These are phyloP conservation scores for Plasmopara muralis DNA, from an alignment of 352 stramenopile species.

Conservation along the genomic window DNA sequence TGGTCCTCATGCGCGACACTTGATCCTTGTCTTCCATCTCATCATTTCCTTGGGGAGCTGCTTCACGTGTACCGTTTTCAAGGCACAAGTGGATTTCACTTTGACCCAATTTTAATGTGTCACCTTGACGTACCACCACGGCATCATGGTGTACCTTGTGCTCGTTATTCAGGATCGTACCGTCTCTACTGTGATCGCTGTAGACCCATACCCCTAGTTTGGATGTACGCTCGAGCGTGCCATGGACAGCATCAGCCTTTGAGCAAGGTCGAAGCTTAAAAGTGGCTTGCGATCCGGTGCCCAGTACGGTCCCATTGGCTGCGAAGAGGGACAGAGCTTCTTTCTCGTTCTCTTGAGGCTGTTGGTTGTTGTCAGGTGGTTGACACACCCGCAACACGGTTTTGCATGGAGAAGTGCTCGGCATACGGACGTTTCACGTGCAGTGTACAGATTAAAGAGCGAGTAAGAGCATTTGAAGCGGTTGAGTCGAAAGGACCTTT, in stretches of 20 bases:
- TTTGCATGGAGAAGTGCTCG: conserved; percentile 5
- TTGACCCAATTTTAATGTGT: conserved; percentile 44
- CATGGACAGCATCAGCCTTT: conserved; percentile 30
- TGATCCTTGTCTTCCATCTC: conserved; percentile 8
- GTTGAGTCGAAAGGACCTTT: too few relatives aligned
- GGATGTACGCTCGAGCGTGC: conserved; percentile 45
- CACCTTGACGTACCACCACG: conserved; percentile 47
- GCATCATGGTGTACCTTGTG: conserved; percentile 40
- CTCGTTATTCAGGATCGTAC: conserved; percentile 39
- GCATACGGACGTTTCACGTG: conserved; percentile 7
- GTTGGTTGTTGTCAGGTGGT: conserved; percentile 13
- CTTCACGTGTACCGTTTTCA: conserved; percentile 7
- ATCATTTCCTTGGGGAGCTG: conserved; percentile 3
- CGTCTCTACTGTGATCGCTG: conserved; percentile 58
- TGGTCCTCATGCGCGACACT: conserved; percentile 3
- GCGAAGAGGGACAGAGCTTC: conserved; percentile 2
- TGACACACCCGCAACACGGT: conserved; percentile 14
- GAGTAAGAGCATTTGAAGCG: too few relatives aligned
- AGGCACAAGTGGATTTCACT: conserved; percentile 48
- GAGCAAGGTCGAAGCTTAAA: conserved; percentile 11
- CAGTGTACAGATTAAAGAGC: too few relatives aligned
- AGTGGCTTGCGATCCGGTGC: conserved; percentile 6
- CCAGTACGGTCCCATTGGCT: conserved; percentile 13
- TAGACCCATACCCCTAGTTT: conserved; percentile 61
- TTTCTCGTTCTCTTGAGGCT: conserved; percentile 4